Conservation (phyloP, 805 yeast species). For the Wilhelminamyces savonicus region DNA sequence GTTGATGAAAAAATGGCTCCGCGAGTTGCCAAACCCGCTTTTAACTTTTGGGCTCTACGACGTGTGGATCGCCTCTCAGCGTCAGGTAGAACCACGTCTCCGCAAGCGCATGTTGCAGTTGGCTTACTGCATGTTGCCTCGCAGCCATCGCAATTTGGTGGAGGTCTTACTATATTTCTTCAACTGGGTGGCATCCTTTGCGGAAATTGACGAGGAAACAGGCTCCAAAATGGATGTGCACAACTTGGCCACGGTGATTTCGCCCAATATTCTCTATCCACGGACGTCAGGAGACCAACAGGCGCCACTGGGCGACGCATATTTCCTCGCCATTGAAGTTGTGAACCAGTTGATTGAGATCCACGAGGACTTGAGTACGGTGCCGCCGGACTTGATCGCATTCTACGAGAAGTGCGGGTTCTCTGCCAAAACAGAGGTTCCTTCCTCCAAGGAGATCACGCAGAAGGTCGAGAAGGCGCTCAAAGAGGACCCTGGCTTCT, state of each 20-base stretch:
- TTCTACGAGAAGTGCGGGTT: conserved; percentile 44
- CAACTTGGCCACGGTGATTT: conserved; percentile 89
- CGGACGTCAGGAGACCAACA: conserved; percentile 31
- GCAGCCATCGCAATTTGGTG: conserved; percentile 72
- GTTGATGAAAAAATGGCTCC: conserved; percentile 77
- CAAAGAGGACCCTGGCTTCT: conserved; percentile 27
- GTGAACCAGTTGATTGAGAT: conserved; percentile 76
- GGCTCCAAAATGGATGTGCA: conserved; percentile 93
- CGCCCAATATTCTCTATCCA: conserved; percentile 81
- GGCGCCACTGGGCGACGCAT: conserved; percentile 50
- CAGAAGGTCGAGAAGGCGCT: conserved; percentile 22
- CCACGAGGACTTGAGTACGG: conserved; percentile 70
- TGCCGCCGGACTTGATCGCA: conserved; percentile 60
- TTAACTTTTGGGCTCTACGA: conserved; percentile 71
- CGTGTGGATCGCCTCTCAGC: conserved; percentile 68
- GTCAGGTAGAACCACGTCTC: conserved; percentile 37
- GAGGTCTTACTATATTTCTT: conserved; percentile 84
- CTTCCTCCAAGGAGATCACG: conserved; percentile 32
- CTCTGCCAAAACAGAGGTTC: conserved; percentile 13
- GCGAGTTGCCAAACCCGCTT: conserved; percentile 91
- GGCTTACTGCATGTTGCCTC: conserved; percentile 73
- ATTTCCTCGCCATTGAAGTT: conserved; percentile 87
- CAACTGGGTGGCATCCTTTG: conserved; percentile 93
- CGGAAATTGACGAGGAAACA: conserved; percentile 82
- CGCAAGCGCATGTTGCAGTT: conserved; percentile 53